Conservation (phyloP, 2,329 filamentous ascomycete genomes). For the Colletotrichum godetiae region DNA sequence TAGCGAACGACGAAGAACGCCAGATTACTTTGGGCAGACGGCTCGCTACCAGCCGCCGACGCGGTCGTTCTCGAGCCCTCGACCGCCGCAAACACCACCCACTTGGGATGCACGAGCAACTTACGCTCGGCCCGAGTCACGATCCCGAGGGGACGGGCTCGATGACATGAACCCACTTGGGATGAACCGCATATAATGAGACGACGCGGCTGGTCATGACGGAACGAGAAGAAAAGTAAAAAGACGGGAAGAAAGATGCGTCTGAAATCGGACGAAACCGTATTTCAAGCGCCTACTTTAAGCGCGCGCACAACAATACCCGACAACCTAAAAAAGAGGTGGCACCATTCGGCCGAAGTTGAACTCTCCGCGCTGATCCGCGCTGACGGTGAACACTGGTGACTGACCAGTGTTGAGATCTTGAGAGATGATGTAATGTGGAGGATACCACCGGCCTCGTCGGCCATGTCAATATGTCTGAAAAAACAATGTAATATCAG, state of each 20-base stretch:
- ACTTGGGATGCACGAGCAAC: slow-evolving; percentile 57
- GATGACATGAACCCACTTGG: slow-evolving; percentile 64
- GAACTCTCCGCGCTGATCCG: not conserved
- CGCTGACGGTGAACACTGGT: not conserved
- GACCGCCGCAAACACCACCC: slow-evolving; percentile 54
- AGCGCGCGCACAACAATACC: not conserved
- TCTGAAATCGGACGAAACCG: not conserved
- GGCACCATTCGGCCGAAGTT: slow-evolving; percentile 16
- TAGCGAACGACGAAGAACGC: slow-evolving; percentile 58
- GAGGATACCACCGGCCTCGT: slow-evolving; percentile 13
- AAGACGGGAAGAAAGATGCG: slow-evolving; percentile 2
- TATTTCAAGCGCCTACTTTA: not conserved
- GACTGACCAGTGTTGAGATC: not conserved
- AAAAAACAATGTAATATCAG: slow-evolving; percentile 30
- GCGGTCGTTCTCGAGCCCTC: slow-evolving; percentile 67
- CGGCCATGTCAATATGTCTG: slow-evolving; percentile 14
- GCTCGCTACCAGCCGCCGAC: slow-evolving; percentile 65
- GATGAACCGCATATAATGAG: slow-evolving; percentile 64
- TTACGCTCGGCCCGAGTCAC: slow-evolving; percentile 46
- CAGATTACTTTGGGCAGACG: slow-evolving; percentile 67
- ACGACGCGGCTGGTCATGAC: slow-evolving; percentile 6
- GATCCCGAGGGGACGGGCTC: slow-evolving; percentile 41
- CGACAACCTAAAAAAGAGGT: not conserved
- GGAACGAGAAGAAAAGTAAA: slow-evolving; percentile 17
- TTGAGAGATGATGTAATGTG: slow-evolving; percentile 18